A percentile compares a stretch with the other conserved stretches of the same genome.
Evolutionary conservation across 495 filamentous ascomycete genomes (phyloP).

Genomic region (Astrothelium subdiscretum): DNA sequence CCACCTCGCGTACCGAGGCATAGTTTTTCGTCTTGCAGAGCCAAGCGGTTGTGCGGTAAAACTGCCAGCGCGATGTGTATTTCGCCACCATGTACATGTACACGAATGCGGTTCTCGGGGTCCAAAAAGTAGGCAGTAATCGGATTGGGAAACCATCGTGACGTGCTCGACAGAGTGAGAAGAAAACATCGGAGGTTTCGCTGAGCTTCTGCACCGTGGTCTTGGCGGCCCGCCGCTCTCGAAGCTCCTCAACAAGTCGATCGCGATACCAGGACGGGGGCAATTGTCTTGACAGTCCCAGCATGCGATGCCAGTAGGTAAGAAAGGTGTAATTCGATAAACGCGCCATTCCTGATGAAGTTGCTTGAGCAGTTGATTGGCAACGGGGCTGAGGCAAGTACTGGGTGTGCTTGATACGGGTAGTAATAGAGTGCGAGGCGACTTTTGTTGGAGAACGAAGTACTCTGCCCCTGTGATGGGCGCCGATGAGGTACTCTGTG

Average conservation of each 20-base stretch:
- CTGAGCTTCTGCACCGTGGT: slow-evolving; percentile 33
- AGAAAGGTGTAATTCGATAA: neutral
- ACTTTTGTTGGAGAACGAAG: neutral
- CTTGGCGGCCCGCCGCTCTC: slow-evolving; percentile 29
- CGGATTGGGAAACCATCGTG: slow-evolving; percentile 31
- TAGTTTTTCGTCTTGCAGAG: slow-evolving; percentile 28
- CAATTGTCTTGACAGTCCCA: slow-evolving; percentile 31
- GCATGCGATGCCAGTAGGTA: slow-evolving; percentile 29
- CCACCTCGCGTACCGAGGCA: slow-evolving; percentile 34
- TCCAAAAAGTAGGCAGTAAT: slow-evolving; percentile 24
- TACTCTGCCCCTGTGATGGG: neutral
- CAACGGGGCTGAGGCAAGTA: neutral
- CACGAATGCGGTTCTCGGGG: slow-evolving; percentile 20
- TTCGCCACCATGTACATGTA: slow-evolving; percentile 42
- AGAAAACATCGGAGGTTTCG: slow-evolving; percentile 44
- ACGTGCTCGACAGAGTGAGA: slow-evolving; percentile 36
- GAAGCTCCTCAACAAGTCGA: slow-evolving; percentile 36
- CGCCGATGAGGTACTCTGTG: neutral
- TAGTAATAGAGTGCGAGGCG: neutral
- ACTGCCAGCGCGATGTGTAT: slow-evolving; percentile 39
- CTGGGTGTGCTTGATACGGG: neutral
- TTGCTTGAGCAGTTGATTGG: neutral
- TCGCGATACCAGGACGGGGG: slow-evolving; percentile 36
- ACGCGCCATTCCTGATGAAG: slow-evolving; percentile 16
- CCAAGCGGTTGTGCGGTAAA: slow-evolving; percentile 33